Evolutionary conservation across 306 rosid genomes (phyloP), one percentile per base, ranked within the genome.

Genomic region (Ceratonia siliqua): DNA sequence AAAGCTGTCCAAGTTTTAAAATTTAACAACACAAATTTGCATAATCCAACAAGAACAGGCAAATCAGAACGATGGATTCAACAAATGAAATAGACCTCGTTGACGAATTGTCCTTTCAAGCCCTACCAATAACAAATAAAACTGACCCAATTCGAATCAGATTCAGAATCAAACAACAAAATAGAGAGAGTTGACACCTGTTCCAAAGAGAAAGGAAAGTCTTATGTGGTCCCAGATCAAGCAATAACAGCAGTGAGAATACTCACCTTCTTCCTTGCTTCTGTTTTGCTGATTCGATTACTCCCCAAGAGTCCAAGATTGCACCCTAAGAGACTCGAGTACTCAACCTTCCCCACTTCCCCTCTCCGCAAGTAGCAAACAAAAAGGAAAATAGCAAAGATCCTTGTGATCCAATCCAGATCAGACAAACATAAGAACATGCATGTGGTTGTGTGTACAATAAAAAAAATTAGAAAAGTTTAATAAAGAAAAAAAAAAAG

Each of bases 331-430:
- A 67, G 63, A 49, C 76, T 38, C 70, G 49, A 72, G 62, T 82
- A 84, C 72, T 55, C 75, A 76, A 81, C 85, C 90, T 63, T 88
- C 91, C 75, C 82, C 80, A 45, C 79, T 81, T 76, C 43, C 58
- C 78, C 30, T 3, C 72, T 53, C 32, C 57, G 63, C 83, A 83
- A 82, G 89, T 83, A 72, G 81, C 66, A 73, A 78, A 84, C 87
- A 81, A 84, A 73, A 81, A 69, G 78, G 79, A 75, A 30, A 85
- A 81, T 82, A 69, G 83, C 89, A 86, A 85, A 83, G 87, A 91
- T 80, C 88, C 87, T 84, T 85, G 85, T 80, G 97, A 91, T 91
- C 95, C 95, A 91, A 94, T 90, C 97, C 96, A 88, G 96, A 94
- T 94, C 96, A 94, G 97, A 91, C 94, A 89, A 85, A 86, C 82